These are phyloP conservation scores for Myriangium duriaei DNA, from an alignment of 2,329 filamentous ascomycete genomes.

Conservation along the genomic window DNA sequence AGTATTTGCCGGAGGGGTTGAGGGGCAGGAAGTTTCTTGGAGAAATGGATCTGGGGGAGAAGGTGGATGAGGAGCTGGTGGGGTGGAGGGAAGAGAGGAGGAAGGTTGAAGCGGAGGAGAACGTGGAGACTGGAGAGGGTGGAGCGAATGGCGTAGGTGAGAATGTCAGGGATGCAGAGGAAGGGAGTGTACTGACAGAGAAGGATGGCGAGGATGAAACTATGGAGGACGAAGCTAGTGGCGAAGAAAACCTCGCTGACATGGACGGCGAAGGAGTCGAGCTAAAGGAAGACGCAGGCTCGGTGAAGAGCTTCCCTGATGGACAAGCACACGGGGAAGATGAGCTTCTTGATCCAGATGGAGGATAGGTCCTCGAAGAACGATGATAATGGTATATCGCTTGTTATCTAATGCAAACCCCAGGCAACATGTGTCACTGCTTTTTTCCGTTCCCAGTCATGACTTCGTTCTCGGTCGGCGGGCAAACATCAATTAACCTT, in stretches of 20 bases:
- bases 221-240: background rate
- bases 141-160: slow-evolving; percentile 14
- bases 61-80: slow-evolving; percentile 59
- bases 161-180: slow-evolving; percentile 13
- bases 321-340: background rate
- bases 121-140: slow-evolving; percentile 13
- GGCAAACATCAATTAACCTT: no score
- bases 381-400: no score
- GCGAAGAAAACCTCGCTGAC: background rate
- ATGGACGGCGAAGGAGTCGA: slow-evolving; percentile 3
- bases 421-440: no score
- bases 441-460: no score
- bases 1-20: slow-evolving; percentile 75
- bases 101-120: background rate
- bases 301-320: no score
- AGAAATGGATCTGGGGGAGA: slow-evolving; percentile 63
- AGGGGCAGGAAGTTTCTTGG: slow-evolving; percentile 63
- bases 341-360: slow-evolving; percentile 6
- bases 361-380: no score
- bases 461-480: no score
- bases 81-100: background rate
- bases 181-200: background rate
- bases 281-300: slow-evolving; percentile 5
- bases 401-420: no score
- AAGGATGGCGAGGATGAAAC: background rate